Conservation (phyloP, 345 rosid genomes). For the Citrus mangshanensis region DNA sequence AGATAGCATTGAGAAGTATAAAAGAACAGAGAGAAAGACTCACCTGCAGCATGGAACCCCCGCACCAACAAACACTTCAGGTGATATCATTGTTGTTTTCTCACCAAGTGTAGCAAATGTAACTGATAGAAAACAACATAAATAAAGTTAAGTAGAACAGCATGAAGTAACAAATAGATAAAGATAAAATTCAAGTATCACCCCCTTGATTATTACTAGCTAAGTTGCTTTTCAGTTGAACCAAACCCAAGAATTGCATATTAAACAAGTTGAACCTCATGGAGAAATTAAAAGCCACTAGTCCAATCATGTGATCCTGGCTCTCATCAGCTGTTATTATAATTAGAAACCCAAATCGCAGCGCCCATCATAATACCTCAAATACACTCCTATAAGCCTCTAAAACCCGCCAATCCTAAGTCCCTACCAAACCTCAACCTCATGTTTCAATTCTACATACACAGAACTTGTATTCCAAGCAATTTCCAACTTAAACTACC, state of each 20-base stretch:
- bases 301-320: background rate
- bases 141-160: slow-evolving; percentile 1
- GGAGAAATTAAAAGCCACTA: background rate
- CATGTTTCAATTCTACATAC: background rate
- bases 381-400: background rate
- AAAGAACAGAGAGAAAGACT: slow-evolving; percentile 25
- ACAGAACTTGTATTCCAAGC: background rate
- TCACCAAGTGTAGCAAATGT: slow-evolving; percentile 88
- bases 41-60: slow-evolving; percentile 99
- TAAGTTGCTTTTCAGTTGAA: slow-evolving; percentile 2
- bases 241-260: background rate
- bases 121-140: slow-evolving; percentile 43
- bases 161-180: background rate
- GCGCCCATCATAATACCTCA: background rate
- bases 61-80: slow-evolving; percentile 83
- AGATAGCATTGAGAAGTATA: slow-evolving; percentile 6
- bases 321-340: background rate
- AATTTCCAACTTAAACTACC: background rate
- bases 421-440: background rate
- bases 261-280: background rate
- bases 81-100: slow-evolving; percentile 97
- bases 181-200: background rate
- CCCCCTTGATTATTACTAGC: background rate
- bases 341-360: background rate
- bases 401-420: background rate